phyloP scores from a whole-genome alignment of 148 eudicot species.

The Chenopodium berlandieri region DNA sequence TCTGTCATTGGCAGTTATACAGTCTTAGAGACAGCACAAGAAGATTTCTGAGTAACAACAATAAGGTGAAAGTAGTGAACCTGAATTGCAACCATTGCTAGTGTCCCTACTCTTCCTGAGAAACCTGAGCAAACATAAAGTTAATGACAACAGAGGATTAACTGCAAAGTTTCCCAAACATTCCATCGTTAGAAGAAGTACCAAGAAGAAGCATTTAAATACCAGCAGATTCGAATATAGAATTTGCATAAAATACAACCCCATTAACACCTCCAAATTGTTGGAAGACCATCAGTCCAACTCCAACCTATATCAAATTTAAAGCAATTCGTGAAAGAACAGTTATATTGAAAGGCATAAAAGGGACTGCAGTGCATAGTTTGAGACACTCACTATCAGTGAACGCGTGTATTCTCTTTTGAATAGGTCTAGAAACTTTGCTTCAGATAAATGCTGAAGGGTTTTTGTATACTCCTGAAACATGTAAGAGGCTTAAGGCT shows the following conservation, averaged over 20 bases:
- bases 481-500: background rate
- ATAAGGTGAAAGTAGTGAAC: constrained; percentile 24
- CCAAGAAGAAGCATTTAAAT: constrained; percentile 9
- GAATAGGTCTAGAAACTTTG: constrained; percentile 49
- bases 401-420: constrained; percentile 58
- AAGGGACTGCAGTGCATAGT: background rate
- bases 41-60: background rate
- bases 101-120: constrained; percentile 53
- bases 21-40: background rate
- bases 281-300: constrained; percentile 70
- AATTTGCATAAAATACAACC: constrained; percentile 55
- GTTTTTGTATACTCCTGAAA: constrained; percentile 62
- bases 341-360: background rate
- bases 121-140: constrained; percentile 38
- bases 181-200: background rate
- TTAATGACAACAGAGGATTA: background rate
- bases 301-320: constrained; percentile 50
- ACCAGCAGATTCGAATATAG: constrained; percentile 74
- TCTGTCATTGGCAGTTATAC: constrained; percentile 30
- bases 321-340: background rate
- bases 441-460: constrained; percentile 35
- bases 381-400: constrained; percentile 45
- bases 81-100: constrained; percentile 58
- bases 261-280: constrained; percentile 72
- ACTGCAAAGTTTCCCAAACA: background rate